Evolutionary conservation across 352 stramenopile species (phyloP).

Genomic region (Plasmopara viticola): DNA sequence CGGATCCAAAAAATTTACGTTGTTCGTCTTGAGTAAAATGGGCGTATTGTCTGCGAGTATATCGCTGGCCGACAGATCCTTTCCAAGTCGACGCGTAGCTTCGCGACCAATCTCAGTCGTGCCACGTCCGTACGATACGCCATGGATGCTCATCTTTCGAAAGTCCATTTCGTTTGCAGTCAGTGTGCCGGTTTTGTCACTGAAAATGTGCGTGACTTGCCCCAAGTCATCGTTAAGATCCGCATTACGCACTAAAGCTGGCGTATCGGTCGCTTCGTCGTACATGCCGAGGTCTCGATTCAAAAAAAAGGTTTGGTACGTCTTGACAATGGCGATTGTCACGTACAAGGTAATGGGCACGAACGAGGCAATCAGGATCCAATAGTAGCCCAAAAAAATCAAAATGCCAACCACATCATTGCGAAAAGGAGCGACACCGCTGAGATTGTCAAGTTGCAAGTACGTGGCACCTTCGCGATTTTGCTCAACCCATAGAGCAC

Average conservation of each 20-base stretch:
- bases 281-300: slow-evolving; percentile 86
- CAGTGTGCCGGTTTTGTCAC: slow-evolving; percentile 81
- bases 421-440: slow-evolving; percentile 55
- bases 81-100: slow-evolving; percentile 58
- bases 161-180: slow-evolving; percentile 88
- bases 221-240: slow-evolving; percentile 84
- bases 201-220: slow-evolving; percentile 87
- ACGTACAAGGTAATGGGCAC: slow-evolving; percentile 87
- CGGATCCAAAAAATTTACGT: slow-evolving; percentile 80
- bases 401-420: slow-evolving; percentile 63
- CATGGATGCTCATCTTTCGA: slow-evolving; percentile 82
- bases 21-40: slow-evolving; percentile 48
- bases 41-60: slow-evolving; percentile 61
- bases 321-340: slow-evolving; percentile 83
- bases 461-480: slow-evolving; percentile 59
- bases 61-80: slow-evolving; percentile 71
- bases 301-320: slow-evolving; percentile 81
- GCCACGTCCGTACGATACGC: slow-evolving; percentile 71
- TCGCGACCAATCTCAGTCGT: slow-evolving; percentile 82
- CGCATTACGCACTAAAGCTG: slow-evolving; percentile 72
- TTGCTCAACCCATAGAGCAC: slow-evolving; percentile 57
- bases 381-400: slow-evolving; percentile 84
- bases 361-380: slow-evolving; percentile 84
- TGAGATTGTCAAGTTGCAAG: slow-evolving; percentile 61
- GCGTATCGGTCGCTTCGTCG: slow-evolving; percentile 70